Percentiles rank a stretch among this genome's conserved stretches.
Evolutionary conservation across 106 monocot species (phyloP).

Genomic region (Dioscorea dumetorum): DNA sequence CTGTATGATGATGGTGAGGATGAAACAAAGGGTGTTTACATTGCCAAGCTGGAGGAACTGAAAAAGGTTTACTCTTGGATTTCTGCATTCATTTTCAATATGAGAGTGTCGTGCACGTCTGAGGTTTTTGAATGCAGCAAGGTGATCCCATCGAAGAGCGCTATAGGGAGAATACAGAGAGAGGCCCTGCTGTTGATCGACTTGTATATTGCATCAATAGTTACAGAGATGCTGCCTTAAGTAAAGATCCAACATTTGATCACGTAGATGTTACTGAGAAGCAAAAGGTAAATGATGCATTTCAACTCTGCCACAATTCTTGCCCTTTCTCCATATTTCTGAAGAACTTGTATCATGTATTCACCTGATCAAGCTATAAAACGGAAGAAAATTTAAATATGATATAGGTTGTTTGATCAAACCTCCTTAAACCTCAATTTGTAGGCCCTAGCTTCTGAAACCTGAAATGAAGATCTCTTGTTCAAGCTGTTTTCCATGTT

Average conservation of each 20-base stretch:
- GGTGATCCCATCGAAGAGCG: conserved; percentile 82
- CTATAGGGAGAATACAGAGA: conserved; percentile 61
- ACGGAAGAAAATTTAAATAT: no score
- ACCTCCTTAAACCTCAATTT: no score
- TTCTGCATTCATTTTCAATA: neutral
- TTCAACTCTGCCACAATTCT: neutral
- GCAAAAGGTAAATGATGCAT: conserved; percentile 55
- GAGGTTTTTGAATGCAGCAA: conserved; percentile 28
- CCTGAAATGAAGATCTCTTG: no score
- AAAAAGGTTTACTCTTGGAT: conserved; percentile 47
- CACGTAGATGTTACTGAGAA: conserved; percentile 86
- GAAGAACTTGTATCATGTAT: neutral
- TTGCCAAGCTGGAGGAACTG: conserved; percentile 83
- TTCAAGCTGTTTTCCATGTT: no score
- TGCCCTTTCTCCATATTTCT: neutral
- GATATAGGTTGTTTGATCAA: no score
- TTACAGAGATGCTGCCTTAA: conserved; percentile 77
- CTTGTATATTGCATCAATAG: conserved; percentile 72
- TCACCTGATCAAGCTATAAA: neutral
- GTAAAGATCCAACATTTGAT: conserved; percentile 77
- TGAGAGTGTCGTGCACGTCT: neutral
- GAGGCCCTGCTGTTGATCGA: conserved; percentile 52
- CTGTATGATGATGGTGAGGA: conserved; percentile 97
- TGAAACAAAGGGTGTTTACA: conserved; percentile 86
- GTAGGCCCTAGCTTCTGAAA: no score